A percentile compares a stretch with the other conserved stretches of the same genome.
Evolutionary conservation across 352 stramenopile species (phyloP).

Genomic region (Aphanomyces invadans): DNA sequence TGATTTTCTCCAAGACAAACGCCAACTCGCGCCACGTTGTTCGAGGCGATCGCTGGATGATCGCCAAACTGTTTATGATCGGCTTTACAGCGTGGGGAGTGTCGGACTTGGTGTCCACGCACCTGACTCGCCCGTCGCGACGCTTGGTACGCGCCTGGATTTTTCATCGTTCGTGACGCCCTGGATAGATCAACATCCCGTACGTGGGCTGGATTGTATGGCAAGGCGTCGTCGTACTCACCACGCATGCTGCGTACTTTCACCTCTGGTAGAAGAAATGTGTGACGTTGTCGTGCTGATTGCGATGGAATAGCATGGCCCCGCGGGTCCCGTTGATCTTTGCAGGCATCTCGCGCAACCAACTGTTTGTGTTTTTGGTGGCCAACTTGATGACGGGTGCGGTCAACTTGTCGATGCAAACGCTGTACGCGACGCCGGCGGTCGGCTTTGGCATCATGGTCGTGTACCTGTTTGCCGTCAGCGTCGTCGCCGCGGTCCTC

Average conservation of each 20-base stretch:
- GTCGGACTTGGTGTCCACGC: conserved; percentile 47
- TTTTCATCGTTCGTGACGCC: neutral
- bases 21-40: neutral
- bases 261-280: neutral
- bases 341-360: conserved; percentile 67
- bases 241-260: conserved; percentile 51
- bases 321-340: conserved; percentile 59
- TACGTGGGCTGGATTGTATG: conserved; percentile 76
- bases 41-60: conserved; percentile 42
- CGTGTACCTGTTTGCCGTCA: conserved; percentile 61
- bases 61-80: conserved; percentile 36
- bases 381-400: conserved; percentile 69
- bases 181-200: conserved; percentile 55
- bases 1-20: conserved; percentile 64
- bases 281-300: neutral
- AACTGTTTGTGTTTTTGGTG: conserved; percentile 78
- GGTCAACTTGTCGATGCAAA: conserved; percentile 75
- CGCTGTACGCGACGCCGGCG: conserved; percentile 46
- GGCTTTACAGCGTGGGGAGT: conserved; percentile 38
- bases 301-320: conserved; percentile 40
- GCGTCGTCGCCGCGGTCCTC: conserved; percentile 44
- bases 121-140: conserved; percentile 54
- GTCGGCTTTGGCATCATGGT: conserved; percentile 41
- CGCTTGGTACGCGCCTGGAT: conserved; percentile 50
- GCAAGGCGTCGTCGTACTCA: conserved; percentile 48